phyloP scores from a whole-genome alignment of 2,329 filamentous ascomycete genomes.

The Stromatinia cepivora region DNA sequence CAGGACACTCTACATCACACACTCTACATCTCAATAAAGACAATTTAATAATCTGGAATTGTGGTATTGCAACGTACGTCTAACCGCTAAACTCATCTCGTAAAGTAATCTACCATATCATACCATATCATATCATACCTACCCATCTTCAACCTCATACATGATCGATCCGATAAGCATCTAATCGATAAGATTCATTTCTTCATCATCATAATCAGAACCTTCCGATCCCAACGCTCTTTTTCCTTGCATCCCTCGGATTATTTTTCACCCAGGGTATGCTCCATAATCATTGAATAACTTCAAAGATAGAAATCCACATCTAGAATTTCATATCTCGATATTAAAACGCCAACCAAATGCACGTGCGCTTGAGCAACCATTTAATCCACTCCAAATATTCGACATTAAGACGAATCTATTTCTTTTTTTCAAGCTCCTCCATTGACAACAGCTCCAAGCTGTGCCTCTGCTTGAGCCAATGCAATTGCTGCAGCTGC shows the following conservation, averaged over 20 bases:
- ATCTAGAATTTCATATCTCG: constrained; percentile 20
- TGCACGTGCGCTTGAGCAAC: constrained; percentile 36
- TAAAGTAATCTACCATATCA: constrained; percentile 15
- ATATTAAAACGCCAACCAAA: constrained; percentile 22
- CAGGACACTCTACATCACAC: too few species aligned
- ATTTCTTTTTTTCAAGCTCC: constrained; percentile 31
- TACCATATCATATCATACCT: background rate
- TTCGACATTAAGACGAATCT: constrained; percentile 19
- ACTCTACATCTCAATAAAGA: background rate
- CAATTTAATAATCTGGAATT: constrained; percentile 2
- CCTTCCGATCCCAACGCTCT: background rate
- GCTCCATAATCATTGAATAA: constrained; percentile 22
- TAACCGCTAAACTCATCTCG: background rate
- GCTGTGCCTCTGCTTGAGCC: constrained; percentile 28
- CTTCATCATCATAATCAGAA: constrained; percentile 16
- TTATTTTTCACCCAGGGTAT: constrained; percentile 18
- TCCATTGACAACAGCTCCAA: constrained; percentile 32
- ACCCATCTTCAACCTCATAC: constrained; percentile 9
- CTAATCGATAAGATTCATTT: constrained; percentile 16
- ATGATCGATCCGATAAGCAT: background rate
- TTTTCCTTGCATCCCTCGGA: constrained; percentile 14
- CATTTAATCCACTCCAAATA: constrained; percentile 26
- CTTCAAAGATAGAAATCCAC: constrained; percentile 15
- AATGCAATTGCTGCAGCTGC: constrained; percentile 31
- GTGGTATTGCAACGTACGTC: constrained; percentile 13